Conservation (phyloP, 345 rosid species). For the Hypericum androsaemum region DNA sequence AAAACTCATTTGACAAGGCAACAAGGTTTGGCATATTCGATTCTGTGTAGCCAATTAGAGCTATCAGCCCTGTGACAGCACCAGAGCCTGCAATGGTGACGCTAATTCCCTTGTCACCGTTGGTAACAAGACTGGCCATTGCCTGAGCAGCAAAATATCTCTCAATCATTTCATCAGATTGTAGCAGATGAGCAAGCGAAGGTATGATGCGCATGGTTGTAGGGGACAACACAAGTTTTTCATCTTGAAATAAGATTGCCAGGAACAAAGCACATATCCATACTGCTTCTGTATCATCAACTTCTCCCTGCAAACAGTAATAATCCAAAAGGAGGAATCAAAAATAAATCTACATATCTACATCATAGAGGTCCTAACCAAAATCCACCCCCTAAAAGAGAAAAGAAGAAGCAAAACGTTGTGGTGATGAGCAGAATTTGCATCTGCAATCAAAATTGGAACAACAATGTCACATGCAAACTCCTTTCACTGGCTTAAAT, state of each 20-base stretch:
- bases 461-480: too few species aligned
- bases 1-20: constrained; percentile 60
- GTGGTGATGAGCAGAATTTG: too few species aligned
- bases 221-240: constrained; percentile 44
- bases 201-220: constrained; percentile 57
- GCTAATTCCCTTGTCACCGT: constrained; percentile 51
- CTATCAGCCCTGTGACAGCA: constrained; percentile 65
- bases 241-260: constrained; percentile 72
- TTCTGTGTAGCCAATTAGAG: constrained; percentile 60
- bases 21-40: constrained; percentile 40
- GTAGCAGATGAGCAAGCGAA: constrained; percentile 56
- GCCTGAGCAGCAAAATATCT: constrained; percentile 86
- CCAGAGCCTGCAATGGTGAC: constrained; percentile 75
- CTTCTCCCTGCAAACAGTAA: constrained; percentile 42
- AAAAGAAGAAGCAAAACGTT: background rate
- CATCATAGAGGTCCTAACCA: background rate
- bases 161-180: constrained; percentile 65
- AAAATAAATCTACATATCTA: background rate
- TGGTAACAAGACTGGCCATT: constrained; percentile 66
- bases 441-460: too few species aligned
- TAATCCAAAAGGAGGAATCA: background rate
- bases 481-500: too few species aligned
- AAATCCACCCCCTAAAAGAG: constrained; percentile 3
- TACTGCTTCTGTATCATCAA: constrained; percentile 59
- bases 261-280: constrained; percentile 72